Conservation (phyloP, 129 eudicot genomes). For the Tagetes patula region DNA sequence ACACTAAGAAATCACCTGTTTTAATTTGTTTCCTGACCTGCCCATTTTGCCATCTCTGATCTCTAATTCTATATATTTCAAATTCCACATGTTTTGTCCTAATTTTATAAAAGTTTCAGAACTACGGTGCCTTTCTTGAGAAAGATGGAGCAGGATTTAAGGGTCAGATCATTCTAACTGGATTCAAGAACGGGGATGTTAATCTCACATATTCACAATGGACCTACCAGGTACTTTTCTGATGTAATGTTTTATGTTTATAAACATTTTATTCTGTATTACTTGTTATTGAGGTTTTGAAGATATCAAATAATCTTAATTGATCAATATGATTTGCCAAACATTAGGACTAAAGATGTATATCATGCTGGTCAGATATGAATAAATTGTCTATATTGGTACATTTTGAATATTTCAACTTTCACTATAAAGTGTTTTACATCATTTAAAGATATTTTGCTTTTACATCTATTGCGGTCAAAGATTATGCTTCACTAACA, state of each 20-base stretch:
- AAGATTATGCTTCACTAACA: slow-evolving; percentile 16
- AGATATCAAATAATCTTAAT: slow-evolving; percentile 11
- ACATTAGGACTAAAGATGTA: not conserved
- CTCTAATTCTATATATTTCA: not conserved
- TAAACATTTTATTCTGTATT: slow-evolving; percentile 1
- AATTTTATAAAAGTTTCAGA: slow-evolving; percentile 47
- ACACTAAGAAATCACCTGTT: not conserved
- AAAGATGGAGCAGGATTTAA: slow-evolving; percentile 93
- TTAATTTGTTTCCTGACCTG: not conserved
- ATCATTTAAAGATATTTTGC: not conserved
- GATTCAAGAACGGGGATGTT: slow-evolving; percentile 61
- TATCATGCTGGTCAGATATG: not conserved
- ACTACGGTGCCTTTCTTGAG: slow-evolving; percentile 90
- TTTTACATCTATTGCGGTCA: not conserved
- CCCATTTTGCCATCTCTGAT: not conserved
- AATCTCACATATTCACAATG: slow-evolving; percentile 60
- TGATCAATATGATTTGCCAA: slow-evolving; percentile 3
- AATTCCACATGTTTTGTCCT: slow-evolving; percentile 9
- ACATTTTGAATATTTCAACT: not conserved
- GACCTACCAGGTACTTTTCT: slow-evolving; percentile 84
- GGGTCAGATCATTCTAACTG: slow-evolving; percentile 79
- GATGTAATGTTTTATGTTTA: slow-evolving; percentile 27
- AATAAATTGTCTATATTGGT: not conserved
- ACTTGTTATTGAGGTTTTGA: slow-evolving; percentile 8
- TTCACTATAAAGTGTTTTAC: not conserved